Conservation (phyloP, 345 rosid species). For the Hibiscus tridactylites region DNA sequence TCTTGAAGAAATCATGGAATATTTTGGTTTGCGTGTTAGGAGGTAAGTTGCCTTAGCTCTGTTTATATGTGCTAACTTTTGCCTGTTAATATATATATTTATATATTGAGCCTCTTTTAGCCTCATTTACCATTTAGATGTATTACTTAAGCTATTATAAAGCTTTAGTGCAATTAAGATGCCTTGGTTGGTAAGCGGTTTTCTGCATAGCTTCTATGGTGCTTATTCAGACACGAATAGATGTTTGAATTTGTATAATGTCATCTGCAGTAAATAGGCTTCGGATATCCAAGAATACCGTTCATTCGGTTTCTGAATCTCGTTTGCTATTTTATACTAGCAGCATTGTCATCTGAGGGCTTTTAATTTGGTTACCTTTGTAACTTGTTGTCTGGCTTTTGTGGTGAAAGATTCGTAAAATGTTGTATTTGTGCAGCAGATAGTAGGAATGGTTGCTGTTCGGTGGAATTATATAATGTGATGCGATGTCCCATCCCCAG, state of each 20-base stretch:
- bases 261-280: neutral
- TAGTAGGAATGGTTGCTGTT: neutral
- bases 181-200: neutral
- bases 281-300: neutral
- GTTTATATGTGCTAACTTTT: neutral
- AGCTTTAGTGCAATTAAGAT: neutral
- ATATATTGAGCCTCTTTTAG: neutral
- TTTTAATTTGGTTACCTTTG: neutral
- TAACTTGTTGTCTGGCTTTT: neutral
- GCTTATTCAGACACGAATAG: neutral
- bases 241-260: neutral
- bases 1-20: constrained; percentile 1
- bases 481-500: neutral
- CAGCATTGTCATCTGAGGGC: neutral
- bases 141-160: neutral
- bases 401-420: neutral
- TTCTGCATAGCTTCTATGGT: neutral
- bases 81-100: too few species aligned
- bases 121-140: neutral
- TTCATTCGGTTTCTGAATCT: neutral
- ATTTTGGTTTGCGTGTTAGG: constrained; percentile 1
- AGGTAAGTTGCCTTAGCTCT: constrained; percentile 9
- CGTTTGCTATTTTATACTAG: neutral
- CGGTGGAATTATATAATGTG: neutral
- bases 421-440: constrained; percentile 2